These are phyloP conservation scores for Chaetomium sp. DNA, from an alignment of 2,329 filamentous ascomycete species.

Conservation along the genomic window DNA sequence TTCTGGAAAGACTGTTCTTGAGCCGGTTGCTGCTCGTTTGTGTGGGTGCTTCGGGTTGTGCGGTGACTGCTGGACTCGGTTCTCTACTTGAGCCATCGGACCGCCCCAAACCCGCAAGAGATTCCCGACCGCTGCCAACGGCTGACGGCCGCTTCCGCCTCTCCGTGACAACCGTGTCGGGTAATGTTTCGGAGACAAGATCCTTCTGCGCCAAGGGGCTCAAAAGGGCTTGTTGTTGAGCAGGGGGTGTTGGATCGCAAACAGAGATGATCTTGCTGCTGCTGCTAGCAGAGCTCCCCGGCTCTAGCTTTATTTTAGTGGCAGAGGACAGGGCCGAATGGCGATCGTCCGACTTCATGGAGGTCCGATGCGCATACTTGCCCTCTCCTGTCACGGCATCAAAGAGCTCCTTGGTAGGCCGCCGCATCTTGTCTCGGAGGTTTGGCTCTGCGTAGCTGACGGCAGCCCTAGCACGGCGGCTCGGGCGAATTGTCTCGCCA, in stretches of 20 bases:
- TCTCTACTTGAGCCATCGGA: slow-evolving; percentile 14
- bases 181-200: slow-evolving; percentile 36
- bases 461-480: slow-evolving; percentile 65
- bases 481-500: slow-evolving; percentile 63
- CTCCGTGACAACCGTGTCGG: slow-evolving; percentile 43
- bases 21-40: background rate
- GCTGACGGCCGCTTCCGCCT: slow-evolving; percentile 47
- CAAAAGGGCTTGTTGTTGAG: slow-evolving; percentile 31
- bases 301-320: slow-evolving; percentile 40
- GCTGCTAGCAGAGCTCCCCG: slow-evolving; percentile 35
- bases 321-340: slow-evolving; percentile 35
- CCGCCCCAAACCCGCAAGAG: slow-evolving; percentile 28
- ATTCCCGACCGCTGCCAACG: slow-evolving; percentile 26
- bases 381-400: slow-evolving; percentile 72
- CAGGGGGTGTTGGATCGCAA: background rate
- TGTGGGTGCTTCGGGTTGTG: background rate
- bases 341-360: slow-evolving; percentile 33
- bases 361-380: slow-evolving; percentile 46
- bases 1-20: background rate
- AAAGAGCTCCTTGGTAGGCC: slow-evolving; percentile 73
- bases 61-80: background rate
- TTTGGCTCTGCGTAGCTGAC: slow-evolving; percentile 85
- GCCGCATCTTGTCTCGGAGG: slow-evolving; percentile 79
- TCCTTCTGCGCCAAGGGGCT: slow-evolving; percentile 50
- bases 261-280: slow-evolving; percentile 16